These are phyloP conservation scores for Lecanicillium sp. DNA, from an alignment of 2,329 filamentous ascomycete genomes.

Conservation along the genomic window DNA sequence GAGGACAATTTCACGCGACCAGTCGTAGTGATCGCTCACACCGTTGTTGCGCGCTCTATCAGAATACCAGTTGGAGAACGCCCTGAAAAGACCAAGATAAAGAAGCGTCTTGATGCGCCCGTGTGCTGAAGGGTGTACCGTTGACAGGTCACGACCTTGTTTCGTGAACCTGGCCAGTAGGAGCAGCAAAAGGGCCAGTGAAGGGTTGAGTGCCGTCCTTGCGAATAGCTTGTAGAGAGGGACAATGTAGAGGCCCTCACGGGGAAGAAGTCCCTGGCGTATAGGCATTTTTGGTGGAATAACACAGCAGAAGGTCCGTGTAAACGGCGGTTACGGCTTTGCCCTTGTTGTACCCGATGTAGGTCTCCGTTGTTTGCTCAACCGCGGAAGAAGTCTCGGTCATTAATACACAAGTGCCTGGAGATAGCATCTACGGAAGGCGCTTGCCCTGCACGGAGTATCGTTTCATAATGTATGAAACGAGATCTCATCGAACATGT, in stretches of 20 bases:
- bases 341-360: no score
- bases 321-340: no score
- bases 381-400: no score
- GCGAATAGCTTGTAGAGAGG: conserved; percentile 50
- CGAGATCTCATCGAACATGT: no score
- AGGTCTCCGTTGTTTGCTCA: no score
- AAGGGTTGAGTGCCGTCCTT: conserved; percentile 56
- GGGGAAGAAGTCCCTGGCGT: conserved; percentile 44
- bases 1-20: conserved; percentile 62
- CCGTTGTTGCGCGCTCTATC: conserved; percentile 27
- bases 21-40: conserved; percentile 44
- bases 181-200: conserved; percentile 54
- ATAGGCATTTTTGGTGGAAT: no score
- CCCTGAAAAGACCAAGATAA: conserved; percentile 20
- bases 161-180: conserved; percentile 57
- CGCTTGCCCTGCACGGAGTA: no score
- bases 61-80: conserved; percentile 22
- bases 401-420: no score
- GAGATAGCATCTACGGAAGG: no score
- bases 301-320: no score
- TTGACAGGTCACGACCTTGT: conserved; percentile 47
- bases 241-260: conserved; percentile 54
- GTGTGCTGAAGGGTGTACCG: conserved; percentile 43
- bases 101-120: conserved; percentile 35
- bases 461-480: no score